Conservation (phyloP, 306 rosid genomes). For the Carpinus fangiana region DNA sequence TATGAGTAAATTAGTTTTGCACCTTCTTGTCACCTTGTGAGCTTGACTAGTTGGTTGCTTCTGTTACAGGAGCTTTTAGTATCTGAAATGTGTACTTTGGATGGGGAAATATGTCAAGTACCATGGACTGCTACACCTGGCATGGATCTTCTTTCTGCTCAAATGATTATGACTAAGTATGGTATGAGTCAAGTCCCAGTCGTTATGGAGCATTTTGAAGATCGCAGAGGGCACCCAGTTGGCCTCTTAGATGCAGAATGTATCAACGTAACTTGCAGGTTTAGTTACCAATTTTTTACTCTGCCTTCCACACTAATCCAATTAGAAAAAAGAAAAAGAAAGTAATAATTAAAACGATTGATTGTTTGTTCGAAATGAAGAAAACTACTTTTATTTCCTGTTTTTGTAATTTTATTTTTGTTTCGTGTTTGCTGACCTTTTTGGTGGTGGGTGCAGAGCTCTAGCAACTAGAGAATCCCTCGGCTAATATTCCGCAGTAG, state of each 20-base stretch:
- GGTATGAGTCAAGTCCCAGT: slow-evolving; percentile 67
- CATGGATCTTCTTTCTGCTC: slow-evolving; percentile 76
- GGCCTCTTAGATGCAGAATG: slow-evolving; percentile 78
- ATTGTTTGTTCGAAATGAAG: slow-evolving; percentile 1
- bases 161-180: slow-evolving; percentile 62
- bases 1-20: background rate
- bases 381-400: slow-evolving; percentile 1
- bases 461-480: slow-evolving; percentile 59
- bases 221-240: slow-evolving; percentile 55
- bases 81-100: slow-evolving; percentile 72
- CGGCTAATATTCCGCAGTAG: slow-evolving; percentile 23
- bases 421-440: slow-evolving; percentile 8
- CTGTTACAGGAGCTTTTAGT: slow-evolving; percentile 62
- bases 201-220: slow-evolving; percentile 48
- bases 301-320: background rate
- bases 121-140: slow-evolving; percentile 81
- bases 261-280: slow-evolving; percentile 87
- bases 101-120: slow-evolving; percentile 55
- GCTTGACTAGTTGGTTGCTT: slow-evolving; percentile 31
- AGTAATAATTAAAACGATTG: background rate
- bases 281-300: slow-evolving; percentile 20
- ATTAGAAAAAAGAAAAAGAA: background rate
- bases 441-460: slow-evolving; percentile 55
- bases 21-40: slow-evolving; percentile 15
- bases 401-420: background rate